phyloP scores from a whole-genome alignment of 768 basidiomycete genomes.

The Psilocybe azurescens region DNA sequence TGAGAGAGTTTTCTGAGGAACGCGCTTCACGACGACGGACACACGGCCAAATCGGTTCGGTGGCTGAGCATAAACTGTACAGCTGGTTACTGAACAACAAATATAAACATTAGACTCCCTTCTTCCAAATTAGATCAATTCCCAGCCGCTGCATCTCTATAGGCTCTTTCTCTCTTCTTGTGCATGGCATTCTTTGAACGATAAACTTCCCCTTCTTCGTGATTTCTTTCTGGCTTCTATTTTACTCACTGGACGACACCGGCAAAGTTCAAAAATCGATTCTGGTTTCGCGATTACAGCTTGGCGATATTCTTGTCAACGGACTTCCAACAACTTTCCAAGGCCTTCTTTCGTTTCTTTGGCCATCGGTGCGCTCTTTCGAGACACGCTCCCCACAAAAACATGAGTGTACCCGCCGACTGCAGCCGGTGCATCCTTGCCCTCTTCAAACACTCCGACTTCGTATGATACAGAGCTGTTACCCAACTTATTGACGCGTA shows the following conservation, averaged over 20 bases:
- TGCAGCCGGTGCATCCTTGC: constrained; percentile 41
- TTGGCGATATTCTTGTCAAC: constrained; percentile 17
- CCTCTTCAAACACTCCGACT: constrained; percentile 73
- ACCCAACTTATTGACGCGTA: constrained; percentile 73
- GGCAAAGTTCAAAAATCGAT: too few species aligned
- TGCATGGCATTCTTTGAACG: too few species aligned
- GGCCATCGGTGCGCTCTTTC: constrained; percentile 60
- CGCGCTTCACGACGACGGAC: constrained; percentile 22
- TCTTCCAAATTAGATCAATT: background rate
- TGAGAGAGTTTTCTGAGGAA: constrained; percentile 36
- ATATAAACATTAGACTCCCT: constrained; percentile 29
- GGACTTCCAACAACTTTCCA: constrained; percentile 34
- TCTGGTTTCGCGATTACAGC: constrained; percentile 15
- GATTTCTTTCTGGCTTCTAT: background rate
- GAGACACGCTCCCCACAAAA: constrained; percentile 68
- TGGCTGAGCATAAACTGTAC: constrained; percentile 47
- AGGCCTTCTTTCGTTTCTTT: constrained; percentile 51
- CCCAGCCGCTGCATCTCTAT: background rate
- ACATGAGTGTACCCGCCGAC: constrained; percentile 80
- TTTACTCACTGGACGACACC: too few species aligned
- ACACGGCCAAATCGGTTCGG: constrained; percentile 25
- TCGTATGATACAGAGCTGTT: constrained; percentile 82
- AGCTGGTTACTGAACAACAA: constrained; percentile 36
- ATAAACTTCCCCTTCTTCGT: too few species aligned
- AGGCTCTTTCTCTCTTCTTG: background rate